These are phyloP conservation scores for Echeveria elegans DNA, from an alignment of 164 flowering plant genomes.

Conservation along the genomic window DNA sequence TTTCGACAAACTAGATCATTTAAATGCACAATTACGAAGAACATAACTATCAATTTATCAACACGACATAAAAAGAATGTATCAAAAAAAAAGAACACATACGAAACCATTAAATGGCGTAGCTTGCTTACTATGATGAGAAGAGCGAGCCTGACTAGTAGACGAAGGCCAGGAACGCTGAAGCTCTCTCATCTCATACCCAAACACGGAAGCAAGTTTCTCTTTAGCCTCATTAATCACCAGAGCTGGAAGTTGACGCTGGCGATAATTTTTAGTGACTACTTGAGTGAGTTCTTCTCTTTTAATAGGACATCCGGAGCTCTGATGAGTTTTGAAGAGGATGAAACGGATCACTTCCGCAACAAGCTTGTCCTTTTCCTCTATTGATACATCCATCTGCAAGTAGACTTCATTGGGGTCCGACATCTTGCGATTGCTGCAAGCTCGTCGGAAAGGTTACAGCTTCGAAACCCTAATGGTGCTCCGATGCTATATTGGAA, in stretches of 20 bases:
- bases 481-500: not conserved
- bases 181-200: conserved; percentile 84
- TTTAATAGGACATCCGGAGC: conserved; percentile 78
- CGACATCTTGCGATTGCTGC: conserved; percentile 14
- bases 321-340: conserved; percentile 84
- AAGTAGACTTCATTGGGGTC: conserved; percentile 25
- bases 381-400: conserved; percentile 52
- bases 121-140: conserved; percentile 56
- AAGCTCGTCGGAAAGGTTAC: not conserved
- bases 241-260: conserved; percentile 58
- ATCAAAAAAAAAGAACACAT: no score
- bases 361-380: conserved; percentile 90
- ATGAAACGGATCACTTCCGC: conserved; percentile 76
- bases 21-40: no score
- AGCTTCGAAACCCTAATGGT: not conserved
- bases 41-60: not conserved
- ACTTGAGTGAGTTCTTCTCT: conserved; percentile 83
- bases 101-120: no score
- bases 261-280: conserved; percentile 67
- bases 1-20: no score
- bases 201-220: conserved; percentile 65
- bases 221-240: conserved; percentile 68
- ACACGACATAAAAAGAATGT: no score
- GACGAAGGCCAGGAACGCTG: conserved; percentile 62
- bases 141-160: conserved; percentile 31